Evolutionary conservation across 805 yeast genomes (phyloP).

Genomic region (Ogataea salicorniae): DNA sequence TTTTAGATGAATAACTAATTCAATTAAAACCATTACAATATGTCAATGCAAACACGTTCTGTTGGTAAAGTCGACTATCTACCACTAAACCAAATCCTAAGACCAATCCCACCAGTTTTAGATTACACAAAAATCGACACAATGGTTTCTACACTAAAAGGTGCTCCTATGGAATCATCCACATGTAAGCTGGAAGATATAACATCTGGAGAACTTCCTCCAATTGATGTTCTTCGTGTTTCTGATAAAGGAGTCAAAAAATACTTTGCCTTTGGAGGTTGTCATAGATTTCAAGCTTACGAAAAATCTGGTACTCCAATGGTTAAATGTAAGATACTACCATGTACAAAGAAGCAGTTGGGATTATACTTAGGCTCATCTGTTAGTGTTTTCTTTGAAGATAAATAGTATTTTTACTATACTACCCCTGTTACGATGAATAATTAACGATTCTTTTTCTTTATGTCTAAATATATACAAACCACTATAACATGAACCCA

Average conservation of each 20-base stretch:
- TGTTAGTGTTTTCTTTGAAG: constrained; percentile 45
- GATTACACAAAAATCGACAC: constrained; percentile 70
- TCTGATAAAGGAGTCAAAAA: constrained; percentile 54
- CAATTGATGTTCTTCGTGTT: constrained; percentile 71
- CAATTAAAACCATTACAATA: constrained; percentile 14
- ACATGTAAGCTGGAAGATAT: constrained; percentile 49
- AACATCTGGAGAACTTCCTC: constrained; percentile 66
- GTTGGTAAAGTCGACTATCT: constrained; percentile 49
- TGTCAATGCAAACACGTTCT: constrained; percentile 67
- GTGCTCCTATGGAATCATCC: constrained; percentile 56
- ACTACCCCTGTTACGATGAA: too few species aligned
- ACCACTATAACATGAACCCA: neutral
- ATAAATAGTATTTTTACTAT: too few species aligned
- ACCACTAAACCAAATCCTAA: constrained; percentile 60
- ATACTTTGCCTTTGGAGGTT: constrained; percentile 87
- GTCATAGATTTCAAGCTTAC: constrained; percentile 86
- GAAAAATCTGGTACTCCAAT: constrained; percentile 44
- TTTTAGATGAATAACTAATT: too few species aligned
- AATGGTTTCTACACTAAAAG: constrained; percentile 68
- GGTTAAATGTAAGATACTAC: constrained; percentile 69
- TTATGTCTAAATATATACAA: neutral
- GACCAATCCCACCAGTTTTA: constrained; percentile 85
- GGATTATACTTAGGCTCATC: constrained; percentile 68
- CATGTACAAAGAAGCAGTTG: constrained; percentile 68
- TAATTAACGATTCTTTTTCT: too few species aligned